phyloP scores from a whole-genome alignment of 1,139 yeast species.

The Candida glucosophila region DNA sequence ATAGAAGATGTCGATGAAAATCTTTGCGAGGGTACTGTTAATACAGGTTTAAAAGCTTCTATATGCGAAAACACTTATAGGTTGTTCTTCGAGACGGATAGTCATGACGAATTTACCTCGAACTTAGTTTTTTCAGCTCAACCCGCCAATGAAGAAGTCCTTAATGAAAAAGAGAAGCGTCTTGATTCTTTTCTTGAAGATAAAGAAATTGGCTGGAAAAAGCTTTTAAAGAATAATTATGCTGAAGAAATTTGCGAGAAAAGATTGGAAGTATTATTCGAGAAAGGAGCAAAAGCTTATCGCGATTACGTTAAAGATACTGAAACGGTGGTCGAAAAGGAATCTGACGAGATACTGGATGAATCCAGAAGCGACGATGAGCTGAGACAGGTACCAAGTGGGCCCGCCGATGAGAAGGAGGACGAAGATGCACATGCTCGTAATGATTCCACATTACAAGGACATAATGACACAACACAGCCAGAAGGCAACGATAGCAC shows the following conservation, averaged over 20 bases:
- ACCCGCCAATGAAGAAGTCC: no score
- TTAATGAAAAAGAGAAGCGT: slow-evolving; percentile 17
- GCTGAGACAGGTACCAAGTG: no score
- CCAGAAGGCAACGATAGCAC: slow-evolving; percentile 20
- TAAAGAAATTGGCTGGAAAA: slow-evolving; percentile 32
- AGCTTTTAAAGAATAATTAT: slow-evolving; percentile 19
- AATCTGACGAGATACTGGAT: no score
- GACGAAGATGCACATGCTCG: slow-evolving; percentile 13
- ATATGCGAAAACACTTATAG: slow-evolving; percentile 74
- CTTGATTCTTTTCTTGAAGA: slow-evolving; percentile 23
- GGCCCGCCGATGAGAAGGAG: no score
- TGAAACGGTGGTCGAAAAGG: slow-evolving; percentile 5
- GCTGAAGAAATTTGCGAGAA: slow-evolving; percentile 14
- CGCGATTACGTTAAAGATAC: slow-evolving; percentile 13
- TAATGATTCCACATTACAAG: slow-evolving; percentile 30
- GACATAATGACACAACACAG: slow-evolving; percentile 35
- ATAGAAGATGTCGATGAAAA: slow-evolving; percentile 51
- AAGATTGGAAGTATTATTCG: slow-evolving; percentile 18
- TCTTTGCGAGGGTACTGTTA: slow-evolving; percentile 57
- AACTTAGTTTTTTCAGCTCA: slow-evolving; percentile 40
- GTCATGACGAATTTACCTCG: slow-evolving; percentile 73
- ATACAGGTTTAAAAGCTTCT: slow-evolving; percentile 72
- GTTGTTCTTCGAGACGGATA: slow-evolving; percentile 72
- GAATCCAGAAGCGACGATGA: no score
- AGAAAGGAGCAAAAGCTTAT: slow-evolving; percentile 25